Evolutionary conservation across 2,329 filamentous ascomycete genomes (phyloP), one percentile per base, ranked within the genome.

Genomic region (Cladophialophora bantiana): DNA sequence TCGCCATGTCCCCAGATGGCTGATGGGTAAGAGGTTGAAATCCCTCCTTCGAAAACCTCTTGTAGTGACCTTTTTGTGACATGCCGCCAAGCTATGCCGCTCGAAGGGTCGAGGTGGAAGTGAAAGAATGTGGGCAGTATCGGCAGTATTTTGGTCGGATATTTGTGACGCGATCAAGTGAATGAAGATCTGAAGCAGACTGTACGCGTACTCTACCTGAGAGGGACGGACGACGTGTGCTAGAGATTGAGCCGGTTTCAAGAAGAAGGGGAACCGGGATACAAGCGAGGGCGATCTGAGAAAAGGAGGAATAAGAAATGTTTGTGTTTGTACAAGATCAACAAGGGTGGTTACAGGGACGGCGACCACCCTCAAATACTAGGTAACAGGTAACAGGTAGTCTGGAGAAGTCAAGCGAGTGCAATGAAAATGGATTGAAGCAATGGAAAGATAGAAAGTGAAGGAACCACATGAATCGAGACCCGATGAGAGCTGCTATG

Each of bases 21-120:
- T 71, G 55, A 79, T 78, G 35, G 74, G 77, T 48, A 80, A 75
- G 60, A 26, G 78, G 79, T 63, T 81, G 75, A 66, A 83, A 84
- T 63, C 80, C 79, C 70, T 83, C 79, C 65, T 73, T 73, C 31
- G 81, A 82, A 67, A 82, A 80, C 60, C 79, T 78, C 68, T 81
- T 81, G 62, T 66, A 59, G 57, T 70, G 59, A 34, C 57, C 62
- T 48, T 53, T 68, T 36, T 64, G 59, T 66, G 68, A 67, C 68
- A 68, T 68, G 56, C 54, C 54, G 56, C 35, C 36, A 61, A 55
- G 62, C 64, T 66, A 68, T 66, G 66, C 60, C 68, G 45, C 50
- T 34, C 52, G 42, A 50, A 48, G 56, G 3, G 63, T 20, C 52
- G 36, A 38, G 58, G 59, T 59, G 18, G 62, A 62, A 54, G 64